These are phyloP conservation scores for Paramecium tetraurelia DNA, from an alignment of 73 alveolate species.

Conservation along the genomic window DNA sequence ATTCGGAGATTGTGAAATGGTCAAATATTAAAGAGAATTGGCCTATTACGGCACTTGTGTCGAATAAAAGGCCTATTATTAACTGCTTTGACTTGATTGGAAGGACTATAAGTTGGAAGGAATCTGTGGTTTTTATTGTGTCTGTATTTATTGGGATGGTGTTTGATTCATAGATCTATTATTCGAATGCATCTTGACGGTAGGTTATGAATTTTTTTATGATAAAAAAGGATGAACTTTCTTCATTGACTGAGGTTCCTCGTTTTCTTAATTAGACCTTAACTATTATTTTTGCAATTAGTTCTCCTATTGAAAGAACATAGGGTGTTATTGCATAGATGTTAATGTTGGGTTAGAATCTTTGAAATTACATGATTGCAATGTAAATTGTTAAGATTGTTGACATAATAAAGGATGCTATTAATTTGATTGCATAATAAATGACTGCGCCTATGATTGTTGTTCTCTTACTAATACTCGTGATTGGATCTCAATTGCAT, in stretches of 20 bases:
- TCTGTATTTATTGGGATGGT: not conserved
- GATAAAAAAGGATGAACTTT: not conserved
- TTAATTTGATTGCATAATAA: not conserved
- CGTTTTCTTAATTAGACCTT: not conserved
- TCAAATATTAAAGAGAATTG: constrained; percentile 19
- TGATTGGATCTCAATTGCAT: not conserved
- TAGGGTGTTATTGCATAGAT: not conserved
- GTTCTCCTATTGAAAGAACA: not conserved
- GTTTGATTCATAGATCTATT: not conserved
- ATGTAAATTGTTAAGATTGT: not conserved
- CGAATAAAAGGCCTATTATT: not conserved
- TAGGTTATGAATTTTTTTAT: not conserved
- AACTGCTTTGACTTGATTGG: not conserved
- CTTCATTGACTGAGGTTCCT: constrained; percentile 14
- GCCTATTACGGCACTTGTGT: not conserved
- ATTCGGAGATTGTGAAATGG: constrained; percentile 43
- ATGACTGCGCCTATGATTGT: not conserved
- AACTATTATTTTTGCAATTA: not conserved
- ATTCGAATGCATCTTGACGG: not conserved
- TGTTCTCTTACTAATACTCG: not conserved
- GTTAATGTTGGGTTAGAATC: not conserved
- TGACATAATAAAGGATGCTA: not conserved
- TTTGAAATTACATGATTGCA: not conserved
- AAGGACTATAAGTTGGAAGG: not conserved
- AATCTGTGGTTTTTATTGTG: not conserved